Evolutionary conservation across 169 alveolate species (phyloP), one percentile per base, ranked within the genome.

Genomic region (Babesia sp.): DNA sequence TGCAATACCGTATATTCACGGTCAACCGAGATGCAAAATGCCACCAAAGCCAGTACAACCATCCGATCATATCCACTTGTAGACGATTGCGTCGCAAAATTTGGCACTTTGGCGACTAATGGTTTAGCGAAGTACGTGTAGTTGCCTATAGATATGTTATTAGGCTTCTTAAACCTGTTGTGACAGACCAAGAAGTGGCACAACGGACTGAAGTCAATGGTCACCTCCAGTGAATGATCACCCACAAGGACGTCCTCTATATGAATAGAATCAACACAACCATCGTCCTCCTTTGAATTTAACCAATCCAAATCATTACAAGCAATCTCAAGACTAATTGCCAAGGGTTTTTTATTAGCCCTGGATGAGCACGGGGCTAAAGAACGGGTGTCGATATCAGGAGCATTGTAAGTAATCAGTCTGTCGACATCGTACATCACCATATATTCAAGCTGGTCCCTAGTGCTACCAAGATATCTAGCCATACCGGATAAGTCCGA

Each of bases 1-100:
- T 76, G 86, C 33, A 76, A 57, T 24, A 58, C 37, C 24, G 56
- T 28, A 48, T 76, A 76, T 9, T 51, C 55, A 44, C 73, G 71
- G 37, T 68, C 86, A 0, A 76, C 50, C 26, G 58, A 5, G 42
- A 76, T 36, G 44, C 72, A 76, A 26, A 48, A 58, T 3, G 86
- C 67, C 7, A 69, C 24, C 28, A 64, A 16, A 6, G 63, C 59
- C 1, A 64, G 59, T 7, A 50, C 14, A 1, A 64, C 28, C 54
- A 6, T 46, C 14, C 29, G 53, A 14, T 64, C 74, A 41, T 45
- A 46, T 26, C 51, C 50, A 0, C 4, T n/a, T 6, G 36, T 37
- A 36, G 29, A 6, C 20, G 59, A 42, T 29, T 45, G 44, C 9
- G 16, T 6, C 26, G 9, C 56, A 7, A 22, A 18, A 2, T 37